Evolutionary conservation across 768 basidiomycete genomes (phyloP).

Genomic region (Chalciporus piperatus): DNA sequence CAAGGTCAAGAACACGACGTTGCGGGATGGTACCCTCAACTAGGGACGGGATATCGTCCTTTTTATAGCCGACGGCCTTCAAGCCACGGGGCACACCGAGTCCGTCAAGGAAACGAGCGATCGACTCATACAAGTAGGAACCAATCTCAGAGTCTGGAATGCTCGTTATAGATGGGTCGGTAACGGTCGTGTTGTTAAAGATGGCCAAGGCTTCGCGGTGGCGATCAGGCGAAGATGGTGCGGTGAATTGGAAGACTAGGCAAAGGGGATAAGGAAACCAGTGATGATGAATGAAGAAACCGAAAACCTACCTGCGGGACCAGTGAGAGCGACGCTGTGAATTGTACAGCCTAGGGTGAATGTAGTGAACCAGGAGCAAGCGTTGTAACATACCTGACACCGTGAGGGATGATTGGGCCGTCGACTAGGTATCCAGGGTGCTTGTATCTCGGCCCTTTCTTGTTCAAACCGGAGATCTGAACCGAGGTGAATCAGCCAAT

Average conservation of each 20-base stretch:
- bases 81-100: constrained; percentile 85
- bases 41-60: constrained; percentile 63
- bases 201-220: constrained; percentile 88
- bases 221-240: constrained; percentile 87
- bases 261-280: constrained; percentile 1
- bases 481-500: background rate
- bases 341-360: constrained; percentile 5
- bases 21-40: constrained; percentile 94
- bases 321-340: constrained; percentile 78
- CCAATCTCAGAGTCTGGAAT: constrained; percentile 82
- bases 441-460: constrained; percentile 88
- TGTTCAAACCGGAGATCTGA: constrained; percentile 91
- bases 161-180: constrained; percentile 66
- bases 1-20: constrained; percentile 86
- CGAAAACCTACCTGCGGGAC: constrained; percentile 63
- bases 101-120: constrained; percentile 82
- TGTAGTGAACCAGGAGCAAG: background rate
- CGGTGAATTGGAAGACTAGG: constrained; percentile 90
- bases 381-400: constrained; percentile 54
- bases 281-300: constrained; percentile 1
- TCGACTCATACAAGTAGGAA: constrained; percentile 75
- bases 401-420: constrained; percentile 91
- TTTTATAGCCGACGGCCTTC: constrained; percentile 74
- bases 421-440: constrained; percentile 87
- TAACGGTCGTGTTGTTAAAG: constrained; percentile 64